Percentiles rank a stretch among this genome's conserved stretches.
Evolutionary conservation across 768 basidiomycete genomes (phyloP).

Genomic region (Dentipellis fragilis): DNA sequence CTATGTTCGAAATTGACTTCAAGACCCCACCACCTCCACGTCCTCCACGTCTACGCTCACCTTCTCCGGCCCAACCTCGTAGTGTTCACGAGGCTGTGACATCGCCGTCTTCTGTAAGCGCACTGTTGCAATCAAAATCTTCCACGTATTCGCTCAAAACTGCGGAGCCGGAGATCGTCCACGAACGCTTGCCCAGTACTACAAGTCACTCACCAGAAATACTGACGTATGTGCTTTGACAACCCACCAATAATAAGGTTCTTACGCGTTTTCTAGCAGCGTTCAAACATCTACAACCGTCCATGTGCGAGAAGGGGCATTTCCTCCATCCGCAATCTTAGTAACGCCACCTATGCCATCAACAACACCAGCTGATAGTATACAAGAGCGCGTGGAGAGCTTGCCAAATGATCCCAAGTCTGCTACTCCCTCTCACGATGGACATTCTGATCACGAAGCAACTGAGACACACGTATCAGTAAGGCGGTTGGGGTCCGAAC

Average conservation of each 20-base stretch:
- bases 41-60: conserved; percentile 54
- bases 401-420: no score
- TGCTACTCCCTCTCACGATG: no score
- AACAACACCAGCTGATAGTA: no score
- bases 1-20: conserved; percentile 33
- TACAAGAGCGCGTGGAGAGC: no score
- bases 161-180: not conserved
- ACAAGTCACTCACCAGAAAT: not conserved
- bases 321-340: conserved; percentile 35
- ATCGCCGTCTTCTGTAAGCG: conserved; percentile 28
- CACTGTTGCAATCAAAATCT: conserved; percentile 28
- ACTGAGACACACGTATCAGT: not conserved
- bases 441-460: conserved; percentile 7
- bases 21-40: conserved; percentile 45
- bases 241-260: no score
- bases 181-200: not conserved
- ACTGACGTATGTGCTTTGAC: not conserved
- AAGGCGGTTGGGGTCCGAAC: not conserved
- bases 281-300: not conserved
- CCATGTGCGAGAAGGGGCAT: conserved; percentile 52
- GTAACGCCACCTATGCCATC: no score
- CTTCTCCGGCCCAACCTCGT: conserved; percentile 27
- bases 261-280: not conserved
- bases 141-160: conserved; percentile 4
- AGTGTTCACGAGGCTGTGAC: conserved; percentile 18